Base-by-base conservation (phyloP, 2,329 filamentous ascomycete genomes). In the Penicillium sp. region DNA sequence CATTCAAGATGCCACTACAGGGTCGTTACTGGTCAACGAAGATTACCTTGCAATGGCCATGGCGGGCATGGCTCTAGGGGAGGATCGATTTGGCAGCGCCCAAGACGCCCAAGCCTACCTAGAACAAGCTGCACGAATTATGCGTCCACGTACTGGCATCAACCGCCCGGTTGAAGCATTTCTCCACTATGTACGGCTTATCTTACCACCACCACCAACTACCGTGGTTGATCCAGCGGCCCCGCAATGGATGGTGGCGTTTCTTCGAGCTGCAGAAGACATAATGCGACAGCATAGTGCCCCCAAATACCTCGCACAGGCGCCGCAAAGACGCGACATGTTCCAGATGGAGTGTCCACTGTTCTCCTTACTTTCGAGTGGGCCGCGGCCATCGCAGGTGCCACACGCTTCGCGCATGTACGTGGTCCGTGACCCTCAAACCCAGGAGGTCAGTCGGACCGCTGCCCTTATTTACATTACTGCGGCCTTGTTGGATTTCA, bases 381-480 rank as follows among this genome's bases (percentile, higher is more conserved):
- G 75, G 8, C 75, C 75, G 11, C 71, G 68, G 19, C 75, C 75
- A 13, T 72, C 72, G 5, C 68, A 69, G 45, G 69, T 77, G 6
- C 73, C 75, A 14, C 59, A 66, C 0, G 69, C 65, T 31, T 68
- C 69, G 13, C 75, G 74, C 35, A 66, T 67, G 50, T 77, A 74
- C 55, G 74, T 77, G 21, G 63, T 77, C 9, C 67, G 63, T 39
- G 67, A 68, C 37, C 61, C 60, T 7, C 64, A 69, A 11, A 73
- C 70, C 13, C 71, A 71, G 53, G 72, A 75, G 48, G 60, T 72
- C 35, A 72, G 68, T 33, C 74, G 74, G 26, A 73, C 73, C 3
- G 72, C 71, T 1, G 66, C 72, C 1, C 64, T 77, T 31, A 74
- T 77, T 26, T 75, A 74, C 53, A 75, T 77, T 51, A 76, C 71